Base-by-base conservation (phyloP, 2,329 filamentous ascomycete species). In the Nothophaeocryptopus gaeumannii region DNA sequence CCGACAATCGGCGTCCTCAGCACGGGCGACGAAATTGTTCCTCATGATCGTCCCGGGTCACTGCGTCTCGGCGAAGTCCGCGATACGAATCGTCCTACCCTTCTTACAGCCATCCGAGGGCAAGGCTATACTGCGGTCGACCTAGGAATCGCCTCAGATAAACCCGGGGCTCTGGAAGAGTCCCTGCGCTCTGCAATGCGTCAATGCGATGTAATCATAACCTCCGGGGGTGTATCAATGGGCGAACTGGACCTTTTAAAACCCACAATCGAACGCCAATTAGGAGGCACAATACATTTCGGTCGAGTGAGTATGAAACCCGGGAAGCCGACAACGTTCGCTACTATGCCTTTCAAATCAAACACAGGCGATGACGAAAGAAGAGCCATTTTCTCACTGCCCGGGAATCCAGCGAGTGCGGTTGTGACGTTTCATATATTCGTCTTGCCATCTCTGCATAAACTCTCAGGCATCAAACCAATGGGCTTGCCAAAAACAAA, bases 291-390 rank as follows among this genome's bases (percentile, higher is more conserved):
- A 0, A 96, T 99, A 58, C 93, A 96, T 70, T 99, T 99, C 62
- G 93, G 93, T 16, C 86, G 93, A 2, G 93, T 99, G 2, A 82
- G 86, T 47, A 97, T 99, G 93, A 99, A 99, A 74, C 93, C 93
- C 0, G 93, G 93, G 4, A 99, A 97, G 71, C 93, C 93, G 2
- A 96, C 91, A 0, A 99, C 93, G 0, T 99, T 99, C 68, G 93
- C 93, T 2, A 96, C 89, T 0, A 80, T 97, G 0, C 84, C 88
- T 0, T 74, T 80, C 64, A 84, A 84, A 57, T 43, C 57, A 48
- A 64, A 67, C 39, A 52, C 61, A 11, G 81, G 83, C 14, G 78
- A 83, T 39, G 70, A 81, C n/a, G 70, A 82, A 16, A 74, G 73
- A 1, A 90, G 88, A 65, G 78, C 85, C 50, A 82, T 99, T 58